Evolutionary conservation across 148 eudicot genomes (phyloP), one percentile per base, ranked within the genome.

Genomic region (Rhododendron henanense): DNA sequence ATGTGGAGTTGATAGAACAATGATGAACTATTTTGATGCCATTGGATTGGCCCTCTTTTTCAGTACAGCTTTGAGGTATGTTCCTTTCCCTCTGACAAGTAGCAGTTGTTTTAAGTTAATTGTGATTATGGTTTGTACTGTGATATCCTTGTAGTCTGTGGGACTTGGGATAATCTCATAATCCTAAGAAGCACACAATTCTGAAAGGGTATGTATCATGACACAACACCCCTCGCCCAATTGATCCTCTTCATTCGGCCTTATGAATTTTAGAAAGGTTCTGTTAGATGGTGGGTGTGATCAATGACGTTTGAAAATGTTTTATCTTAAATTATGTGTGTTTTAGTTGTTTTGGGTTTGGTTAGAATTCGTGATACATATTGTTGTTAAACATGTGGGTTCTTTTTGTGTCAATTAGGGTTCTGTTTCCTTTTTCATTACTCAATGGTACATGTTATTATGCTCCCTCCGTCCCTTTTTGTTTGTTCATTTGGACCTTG

Each of bases 1-100:
- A 39, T 94, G 92, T 89, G 99, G 99, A 81, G 75, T 94, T 81
- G 99, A 97, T 73, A 91, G 92, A 90, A 92, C 91, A 81, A 84
- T 94, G 88, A 77, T 90, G 84, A 91, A 88, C 89, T 90, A 94
- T 88, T 95, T 97, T 87, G 99, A 97, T 89, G 96, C 93, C 77
- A 93, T 94, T 85, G 98, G 96, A 65, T 95, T 94, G 35, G 86
- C 93, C 10, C 90, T 97, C 25, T 88, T 93, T 89, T 93, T 93
- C 86, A 91, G 95, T 93, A 89, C 98, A 73, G 94, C 95, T 71
- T 47, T 97, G 87, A 97, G 99, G 99, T 97, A 31, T 81, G 65
- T 57, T 83, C 69, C 67, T 79, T 81, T 37, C 75, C 10, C 5
- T 59, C 21, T 53, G 28, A 44, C 48, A 4, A 45, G 55, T 39